Conservation (phyloP, 768 basidiomycete genomes). For the Sarcodon aspratus region DNA sequence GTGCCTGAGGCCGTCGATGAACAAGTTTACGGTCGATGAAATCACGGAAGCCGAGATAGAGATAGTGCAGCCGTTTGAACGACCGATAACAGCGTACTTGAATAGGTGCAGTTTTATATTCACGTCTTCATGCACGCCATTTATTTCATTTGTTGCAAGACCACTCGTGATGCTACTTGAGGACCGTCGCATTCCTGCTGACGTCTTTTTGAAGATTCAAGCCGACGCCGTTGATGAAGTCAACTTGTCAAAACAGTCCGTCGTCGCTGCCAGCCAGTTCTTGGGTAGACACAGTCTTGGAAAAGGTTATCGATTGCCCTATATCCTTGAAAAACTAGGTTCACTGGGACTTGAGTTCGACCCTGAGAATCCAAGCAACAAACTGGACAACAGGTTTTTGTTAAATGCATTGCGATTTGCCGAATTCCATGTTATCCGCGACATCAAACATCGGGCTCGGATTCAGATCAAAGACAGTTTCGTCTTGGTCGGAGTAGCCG, state of each 20-base stretch:
- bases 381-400: conserved; percentile 47
- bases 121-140: neutral
- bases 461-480: conserved; percentile 61
- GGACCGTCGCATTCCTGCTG: conserved; percentile 50
- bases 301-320: conserved; percentile 33
- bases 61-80: conserved; percentile 53
- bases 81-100: conserved; percentile 52
- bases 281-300: conserved; percentile 39
- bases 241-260: conserved; percentile 47
- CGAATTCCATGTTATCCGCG: conserved; percentile 53
- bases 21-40: conserved; percentile 50
- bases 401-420: conserved; percentile 45
- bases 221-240: conserved; percentile 42
- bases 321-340: conserved; percentile 38
- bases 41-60: conserved; percentile 50
- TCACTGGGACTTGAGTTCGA: conserved; percentile 35
- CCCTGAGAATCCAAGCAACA: neutral
- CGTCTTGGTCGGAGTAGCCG: conserved; percentile 70
- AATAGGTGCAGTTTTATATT: conserved; percentile 40
- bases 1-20: conserved; percentile 64
- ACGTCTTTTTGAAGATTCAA: conserved; percentile 55
- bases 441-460: conserved; percentile 66
- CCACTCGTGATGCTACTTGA: conserved; percentile 73
- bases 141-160: conserved; percentile 21
- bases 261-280: conserved; percentile 34